These are phyloP conservation scores for Phytophthora kernoviae DNA, from an alignment of 352 stramenopile species.

Conservation along the genomic window DNA sequence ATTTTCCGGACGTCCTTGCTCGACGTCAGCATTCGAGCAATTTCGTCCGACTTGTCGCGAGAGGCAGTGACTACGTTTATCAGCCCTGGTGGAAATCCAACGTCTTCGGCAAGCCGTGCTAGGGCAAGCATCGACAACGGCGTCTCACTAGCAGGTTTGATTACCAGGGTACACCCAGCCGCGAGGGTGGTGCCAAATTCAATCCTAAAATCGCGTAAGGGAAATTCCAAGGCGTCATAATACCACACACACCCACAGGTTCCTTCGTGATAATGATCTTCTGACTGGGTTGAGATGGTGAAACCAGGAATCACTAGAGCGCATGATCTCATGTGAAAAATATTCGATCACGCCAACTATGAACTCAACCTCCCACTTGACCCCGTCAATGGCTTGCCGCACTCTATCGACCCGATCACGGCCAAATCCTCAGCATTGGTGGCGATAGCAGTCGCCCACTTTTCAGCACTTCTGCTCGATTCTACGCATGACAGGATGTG, in stretches of 20 bases:
- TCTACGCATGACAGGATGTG: conserved; percentile 13
- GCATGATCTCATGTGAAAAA: conserved; percentile 93
- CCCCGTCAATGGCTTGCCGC: conserved; percentile 96
- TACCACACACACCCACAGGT: conserved; percentile 92
- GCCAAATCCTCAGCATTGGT: conserved; percentile 77
- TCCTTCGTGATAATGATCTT: conserved; percentile 83
- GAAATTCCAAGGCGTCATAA: conserved; percentile 99
- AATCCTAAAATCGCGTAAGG: conserved; percentile 96
- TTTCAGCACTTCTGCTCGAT: conserved; percentile 66
- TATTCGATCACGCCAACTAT: conserved; percentile 94
- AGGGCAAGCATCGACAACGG: conserved; percentile 95
- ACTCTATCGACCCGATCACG: conserved; percentile 94
- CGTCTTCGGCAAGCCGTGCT: conserved; percentile 85
- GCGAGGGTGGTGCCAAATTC: conserved; percentile 93
- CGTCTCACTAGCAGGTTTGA: conserved; percentile 97
- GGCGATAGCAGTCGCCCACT: conserved; percentile 66
- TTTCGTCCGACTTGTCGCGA: conserved; percentile 55
- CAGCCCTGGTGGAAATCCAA: conserved; percentile 80
- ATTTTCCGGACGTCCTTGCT: conserved; percentile 83
- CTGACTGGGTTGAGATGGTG: conserved; percentile 42
- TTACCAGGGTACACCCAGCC: conserved; percentile 93
- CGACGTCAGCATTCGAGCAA: conserved; percentile 77
- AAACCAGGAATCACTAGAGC: conserved; percentile 83
- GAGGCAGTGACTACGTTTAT: conserved; percentile 86
- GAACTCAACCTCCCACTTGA: conserved; percentile 94